These are phyloP conservation scores for Podaxis pistillaris DNA, from an alignment of 768 basidiomycete species.

Conservation along the genomic window DNA sequence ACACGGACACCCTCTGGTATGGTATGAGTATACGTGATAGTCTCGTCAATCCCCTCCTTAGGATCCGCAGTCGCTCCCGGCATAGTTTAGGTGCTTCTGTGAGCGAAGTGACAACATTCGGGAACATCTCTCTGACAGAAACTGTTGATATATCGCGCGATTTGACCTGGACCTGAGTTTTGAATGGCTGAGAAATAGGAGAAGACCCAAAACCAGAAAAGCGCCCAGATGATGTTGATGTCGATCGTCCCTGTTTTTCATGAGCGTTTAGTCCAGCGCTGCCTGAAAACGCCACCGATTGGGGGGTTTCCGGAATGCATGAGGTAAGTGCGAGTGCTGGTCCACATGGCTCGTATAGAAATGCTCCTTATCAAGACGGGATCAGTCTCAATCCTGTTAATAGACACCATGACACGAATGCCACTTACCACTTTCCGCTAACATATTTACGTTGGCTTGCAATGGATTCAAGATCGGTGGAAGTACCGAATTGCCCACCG, in stretches of 20 bases:
- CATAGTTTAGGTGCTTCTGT: not conserved
- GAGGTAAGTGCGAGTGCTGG: conserved; percentile 32
- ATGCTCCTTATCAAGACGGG: not conserved
- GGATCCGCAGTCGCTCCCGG: not conserved
- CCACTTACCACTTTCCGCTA: not conserved
- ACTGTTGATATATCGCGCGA: not conserved
- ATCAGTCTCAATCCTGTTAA: not conserved
- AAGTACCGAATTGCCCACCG: conserved; percentile 8
- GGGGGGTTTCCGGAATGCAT: conserved; percentile 30
- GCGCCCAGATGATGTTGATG: not conserved
- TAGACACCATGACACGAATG: not conserved
- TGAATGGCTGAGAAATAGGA: not conserved
- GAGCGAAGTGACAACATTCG: not conserved
- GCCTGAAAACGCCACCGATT: conserved; percentile 17
- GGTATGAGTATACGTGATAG: conserved; percentile 1
- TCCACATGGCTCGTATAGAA: conserved; percentile 10
- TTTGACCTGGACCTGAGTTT: not conserved
- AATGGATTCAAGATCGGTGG: not conserved
- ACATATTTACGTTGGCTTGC: not conserved
- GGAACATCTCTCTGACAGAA: not conserved
- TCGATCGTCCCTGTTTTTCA: not conserved
- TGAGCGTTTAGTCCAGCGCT: not conserved
- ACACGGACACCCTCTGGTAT: not conserved
- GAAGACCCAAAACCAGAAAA: not conserved
- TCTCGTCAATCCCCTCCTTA: not conserved